phyloP scores from a whole-genome alignment of 441 rosid genomes.

The Eugenia klotzschiana region DNA sequence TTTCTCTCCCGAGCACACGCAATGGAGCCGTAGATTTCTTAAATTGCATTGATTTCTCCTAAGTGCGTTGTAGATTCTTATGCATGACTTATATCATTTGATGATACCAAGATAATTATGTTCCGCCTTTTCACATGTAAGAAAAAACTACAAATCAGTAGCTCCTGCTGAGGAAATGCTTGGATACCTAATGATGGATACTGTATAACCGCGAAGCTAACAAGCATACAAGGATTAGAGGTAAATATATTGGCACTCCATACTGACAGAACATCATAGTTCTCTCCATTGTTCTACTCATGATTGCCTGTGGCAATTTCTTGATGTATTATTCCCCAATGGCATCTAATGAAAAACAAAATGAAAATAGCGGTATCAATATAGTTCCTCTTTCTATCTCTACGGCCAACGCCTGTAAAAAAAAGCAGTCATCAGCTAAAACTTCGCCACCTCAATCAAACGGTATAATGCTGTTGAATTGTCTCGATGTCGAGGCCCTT shows the following conservation, averaged over 20 bases:
- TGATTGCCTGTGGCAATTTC: neutral
- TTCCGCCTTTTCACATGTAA: neutral
- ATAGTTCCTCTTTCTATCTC: neutral
- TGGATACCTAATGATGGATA: neutral
- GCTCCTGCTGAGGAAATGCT: neutral
- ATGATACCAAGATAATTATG: no score
- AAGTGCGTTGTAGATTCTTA: no score
- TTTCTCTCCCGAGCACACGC: no score
- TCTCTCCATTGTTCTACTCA: neutral
- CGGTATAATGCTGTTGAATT: slow-evolving; percentile 59
- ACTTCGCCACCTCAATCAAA: slow-evolving; percentile 7
- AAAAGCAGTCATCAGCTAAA: neutral
- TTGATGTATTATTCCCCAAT: neutral
- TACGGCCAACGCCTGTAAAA: neutral
- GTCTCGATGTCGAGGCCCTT: slow-evolving; percentile 61
- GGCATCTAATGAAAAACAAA: neutral
- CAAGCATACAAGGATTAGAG: neutral
- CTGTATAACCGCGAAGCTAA: neutral
- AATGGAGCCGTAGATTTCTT: no score
- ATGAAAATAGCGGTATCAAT: neutral
- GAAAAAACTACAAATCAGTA: neutral
- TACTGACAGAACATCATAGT: neutral
- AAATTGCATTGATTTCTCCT: no score
- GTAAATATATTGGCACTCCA: neutral
- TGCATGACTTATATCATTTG: no score